A percentile compares a stretch with the other conserved stretches of the same genome.
These are phyloP conservation scores for Paramecium primaurelia DNA, from an alignment of 73 alveolate species.

Conservation along the genomic window DNA sequence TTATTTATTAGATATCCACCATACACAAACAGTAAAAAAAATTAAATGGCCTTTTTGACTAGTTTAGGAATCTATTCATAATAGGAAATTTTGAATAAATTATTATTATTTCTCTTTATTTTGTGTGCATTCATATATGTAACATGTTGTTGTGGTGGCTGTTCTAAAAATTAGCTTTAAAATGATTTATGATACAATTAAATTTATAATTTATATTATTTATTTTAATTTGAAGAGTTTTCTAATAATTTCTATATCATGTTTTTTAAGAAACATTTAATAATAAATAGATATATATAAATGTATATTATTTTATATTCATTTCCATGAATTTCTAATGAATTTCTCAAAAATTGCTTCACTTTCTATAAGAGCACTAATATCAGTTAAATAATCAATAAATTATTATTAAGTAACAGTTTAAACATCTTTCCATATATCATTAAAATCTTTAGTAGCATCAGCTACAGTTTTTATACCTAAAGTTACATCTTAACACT, in stretches of 20 bases:
- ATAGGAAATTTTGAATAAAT: neutral
- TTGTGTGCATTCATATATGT: neutral
- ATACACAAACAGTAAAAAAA: slow-evolving; percentile 45
- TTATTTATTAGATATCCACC: slow-evolving; percentile 91
- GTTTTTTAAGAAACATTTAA: neutral
- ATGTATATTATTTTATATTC: neutral
- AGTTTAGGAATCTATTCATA: neutral
- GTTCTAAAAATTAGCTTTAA: neutral
- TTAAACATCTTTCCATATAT: slow-evolving; percentile 51
- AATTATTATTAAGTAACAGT: slow-evolving; percentile 71
- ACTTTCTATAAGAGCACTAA: slow-evolving; percentile 82
- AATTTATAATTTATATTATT: no score
- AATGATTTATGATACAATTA: neutral
- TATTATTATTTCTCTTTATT: neutral
- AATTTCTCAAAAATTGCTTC: slow-evolving; percentile 83
- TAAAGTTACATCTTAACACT: slow-evolving; percentile 63
- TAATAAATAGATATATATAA: neutral
- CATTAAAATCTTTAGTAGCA: slow-evolving; percentile 67
- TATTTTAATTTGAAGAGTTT: no score
- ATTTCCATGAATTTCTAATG: slow-evolving; percentile 86
- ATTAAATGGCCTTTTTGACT: neutral
- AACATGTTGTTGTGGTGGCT: neutral
- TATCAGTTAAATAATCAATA: slow-evolving; percentile 77
- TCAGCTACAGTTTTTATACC: slow-evolving; percentile 71
- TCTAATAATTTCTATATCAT: no score